Conservation (phyloP, 1,284 basidiomycete genomes). For the Megacollybia platyphylla region DNA sequence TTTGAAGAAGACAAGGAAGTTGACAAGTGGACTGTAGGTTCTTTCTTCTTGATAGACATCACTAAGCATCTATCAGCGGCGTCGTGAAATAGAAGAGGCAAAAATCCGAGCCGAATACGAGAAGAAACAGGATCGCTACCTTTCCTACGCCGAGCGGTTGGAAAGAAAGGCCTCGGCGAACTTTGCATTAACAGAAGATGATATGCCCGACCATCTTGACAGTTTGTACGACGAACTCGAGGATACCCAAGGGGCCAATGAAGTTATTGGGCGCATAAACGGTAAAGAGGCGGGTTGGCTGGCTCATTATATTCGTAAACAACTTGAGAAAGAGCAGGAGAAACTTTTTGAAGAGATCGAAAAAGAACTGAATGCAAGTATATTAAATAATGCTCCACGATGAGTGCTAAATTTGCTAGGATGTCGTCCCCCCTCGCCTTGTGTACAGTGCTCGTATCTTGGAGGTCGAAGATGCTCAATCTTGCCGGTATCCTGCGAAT, state of each 20-base stretch:
- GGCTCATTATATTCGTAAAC: constrained; percentile 39
- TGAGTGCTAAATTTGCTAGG: constrained; percentile 23
- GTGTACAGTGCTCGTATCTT: constrained; percentile 77
- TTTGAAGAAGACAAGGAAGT: constrained; percentile 53
- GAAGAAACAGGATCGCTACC: constrained; percentile 31
- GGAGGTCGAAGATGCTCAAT: constrained; percentile 59
- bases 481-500: constrained; percentile 31
- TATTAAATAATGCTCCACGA: constrained; percentile 1
- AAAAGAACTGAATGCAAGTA: constrained; percentile 51
- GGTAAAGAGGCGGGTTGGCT: constrained; percentile 50
- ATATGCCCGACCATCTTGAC: constrained; percentile 49
- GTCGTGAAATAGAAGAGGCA: constrained; percentile 37
- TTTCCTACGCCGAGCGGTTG: constrained; percentile 43
- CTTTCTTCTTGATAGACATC: background rate
- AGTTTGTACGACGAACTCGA: constrained; percentile 55
- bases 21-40: constrained; percentile 60
- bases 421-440: constrained; percentile 62
- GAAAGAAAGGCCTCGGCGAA: constrained; percentile 33
- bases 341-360: constrained; percentile 49
- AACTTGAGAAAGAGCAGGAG: constrained; percentile 37
- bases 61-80: constrained; percentile 21
- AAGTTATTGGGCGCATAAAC: constrained; percentile 27
- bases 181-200: constrained; percentile 28
- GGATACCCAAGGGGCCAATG: constrained; percentile 29
- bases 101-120: constrained; percentile 43